A percentile compares a stretch with the other conserved stretches of the same genome.
phyloP scores from a whole-genome alignment of 2,329 filamentous ascomycete species.

The Ophioceras dolichostomum region DNA sequence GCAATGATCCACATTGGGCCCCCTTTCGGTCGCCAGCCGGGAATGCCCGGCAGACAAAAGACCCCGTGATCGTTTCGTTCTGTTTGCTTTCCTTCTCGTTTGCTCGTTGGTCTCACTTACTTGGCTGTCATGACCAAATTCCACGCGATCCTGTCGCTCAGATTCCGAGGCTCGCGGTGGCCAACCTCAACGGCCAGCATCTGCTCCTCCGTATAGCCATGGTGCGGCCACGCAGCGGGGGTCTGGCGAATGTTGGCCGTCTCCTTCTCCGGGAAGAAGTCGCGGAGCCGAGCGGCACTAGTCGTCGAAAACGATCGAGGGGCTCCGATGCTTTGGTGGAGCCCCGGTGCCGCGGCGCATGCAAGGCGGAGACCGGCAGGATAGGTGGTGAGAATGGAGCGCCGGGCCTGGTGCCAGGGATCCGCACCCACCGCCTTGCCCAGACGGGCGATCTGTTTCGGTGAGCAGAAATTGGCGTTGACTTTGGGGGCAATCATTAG shows the following conservation, averaged over 20 bases:
- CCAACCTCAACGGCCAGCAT: constrained; percentile 64
- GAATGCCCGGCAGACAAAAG: too few relatives aligned
- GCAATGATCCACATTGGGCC: too few relatives aligned
- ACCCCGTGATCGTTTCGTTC: neutral
- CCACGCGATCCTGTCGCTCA: constrained; percentile 70
- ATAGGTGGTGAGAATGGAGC: constrained; percentile 6
- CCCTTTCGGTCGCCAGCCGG: too few relatives aligned
- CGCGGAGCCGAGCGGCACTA: constrained; percentile 29
- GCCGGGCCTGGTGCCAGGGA: constrained; percentile 9
- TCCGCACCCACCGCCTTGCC: constrained; percentile 12
- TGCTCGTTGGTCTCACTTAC: constrained; percentile 7
- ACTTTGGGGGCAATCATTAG: constrained; percentile 18
- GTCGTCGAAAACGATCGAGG: constrained; percentile 37
- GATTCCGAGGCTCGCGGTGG: constrained; percentile 60
- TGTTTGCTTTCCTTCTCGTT: neutral
- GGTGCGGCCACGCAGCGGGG: constrained; percentile 56
- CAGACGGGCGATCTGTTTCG: constrained; percentile 16
- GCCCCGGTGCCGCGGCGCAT: neutral
- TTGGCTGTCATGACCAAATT: constrained; percentile 52
- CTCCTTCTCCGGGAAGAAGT: constrained; percentile 51
- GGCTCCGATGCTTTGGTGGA: neutral
- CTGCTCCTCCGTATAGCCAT: constrained; percentile 64
- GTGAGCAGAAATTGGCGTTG: constrained; percentile 16
- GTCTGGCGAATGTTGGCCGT: constrained; percentile 50
- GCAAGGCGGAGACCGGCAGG: constrained; percentile 3